phyloP scores from a whole-genome alignment of 768 basidiomycete species.

The Zangia roseola region DNA sequence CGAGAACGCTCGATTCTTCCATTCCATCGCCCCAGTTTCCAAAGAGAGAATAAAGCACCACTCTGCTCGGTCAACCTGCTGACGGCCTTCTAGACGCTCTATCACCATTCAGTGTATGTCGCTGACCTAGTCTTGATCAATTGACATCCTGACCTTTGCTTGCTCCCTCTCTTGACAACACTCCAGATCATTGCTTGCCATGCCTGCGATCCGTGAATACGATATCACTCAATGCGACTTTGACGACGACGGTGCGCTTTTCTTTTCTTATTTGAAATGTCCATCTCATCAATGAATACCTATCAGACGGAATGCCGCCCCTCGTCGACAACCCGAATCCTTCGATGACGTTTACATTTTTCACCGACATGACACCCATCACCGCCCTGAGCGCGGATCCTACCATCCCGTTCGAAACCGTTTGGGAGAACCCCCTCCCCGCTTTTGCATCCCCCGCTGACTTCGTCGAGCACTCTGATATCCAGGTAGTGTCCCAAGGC shows the following conservation, averaged over 20 bases:
- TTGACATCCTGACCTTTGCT: conserved; percentile 5
- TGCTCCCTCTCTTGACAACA: background rate
- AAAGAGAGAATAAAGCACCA: conserved; percentile 36
- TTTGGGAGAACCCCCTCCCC: conserved; percentile 28
- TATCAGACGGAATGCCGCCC: conserved; percentile 47
- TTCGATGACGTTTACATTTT: conserved; percentile 61
- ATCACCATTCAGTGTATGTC: conserved; percentile 24
- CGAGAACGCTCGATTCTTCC: conserved; percentile 28
- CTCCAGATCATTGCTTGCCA: background rate
- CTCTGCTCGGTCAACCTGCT: conserved; percentile 23
- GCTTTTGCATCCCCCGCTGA: conserved; percentile 19
- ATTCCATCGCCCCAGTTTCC: conserved; percentile 32
- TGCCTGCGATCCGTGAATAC: conserved; percentile 31
- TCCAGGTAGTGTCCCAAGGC: conserved; percentile 25
- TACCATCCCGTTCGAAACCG: conserved; percentile 32
- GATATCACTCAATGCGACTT: conserved; percentile 23
- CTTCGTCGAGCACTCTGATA: conserved; percentile 14
- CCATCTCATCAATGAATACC: conserved; percentile 10
- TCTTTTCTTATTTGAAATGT: background rate
- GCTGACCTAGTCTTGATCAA: conserved; percentile 9
- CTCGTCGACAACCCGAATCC: conserved; percentile 53
- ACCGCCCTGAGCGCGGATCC: conserved; percentile 42
- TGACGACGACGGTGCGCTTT: conserved; percentile 38
- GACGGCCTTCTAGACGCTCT: conserved; percentile 24
- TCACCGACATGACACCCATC: conserved; percentile 56